Conservation (phyloP, 129 eudicot genomes). For the Kitagawia praeruptora region DNA sequence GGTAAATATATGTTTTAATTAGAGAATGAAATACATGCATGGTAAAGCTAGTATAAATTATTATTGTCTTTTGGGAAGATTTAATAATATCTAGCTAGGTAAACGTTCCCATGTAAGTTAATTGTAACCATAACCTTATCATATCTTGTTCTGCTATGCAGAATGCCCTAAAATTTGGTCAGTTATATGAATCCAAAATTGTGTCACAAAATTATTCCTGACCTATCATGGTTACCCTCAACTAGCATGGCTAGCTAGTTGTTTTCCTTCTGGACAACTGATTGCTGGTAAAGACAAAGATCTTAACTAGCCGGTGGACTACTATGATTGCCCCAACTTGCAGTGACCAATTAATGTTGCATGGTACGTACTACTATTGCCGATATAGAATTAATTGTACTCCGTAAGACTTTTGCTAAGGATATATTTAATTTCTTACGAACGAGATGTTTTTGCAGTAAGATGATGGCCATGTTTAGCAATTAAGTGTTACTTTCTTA, state of each 20-base stretch:
- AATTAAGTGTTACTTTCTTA: too few species aligned
- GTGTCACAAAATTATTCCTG: constrained; percentile 1
- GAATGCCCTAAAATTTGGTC: background rate
- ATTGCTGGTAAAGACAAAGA: background rate
- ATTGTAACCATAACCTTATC: background rate
- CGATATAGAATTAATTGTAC: too few species aligned
- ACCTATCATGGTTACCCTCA: constrained; percentile 1
- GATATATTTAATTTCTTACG: too few species aligned
- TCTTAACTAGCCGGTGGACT: background rate
- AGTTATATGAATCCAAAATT: background rate
- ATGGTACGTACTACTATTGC: background rate
- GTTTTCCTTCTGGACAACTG: constrained; percentile 1
- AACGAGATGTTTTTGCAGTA: too few species aligned
- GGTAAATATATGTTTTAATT: too few species aligned
- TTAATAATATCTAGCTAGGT: background rate
- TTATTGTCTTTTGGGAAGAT: background rate
- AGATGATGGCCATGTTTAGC: too few species aligned
- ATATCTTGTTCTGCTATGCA: background rate
- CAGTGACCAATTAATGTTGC: background rate
- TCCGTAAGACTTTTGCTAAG: too few species aligned
- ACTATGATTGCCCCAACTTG: background rate
- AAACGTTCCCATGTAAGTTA: background rate
- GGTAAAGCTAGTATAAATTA: background rate
- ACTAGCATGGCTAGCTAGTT: background rate
- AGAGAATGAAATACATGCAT: too few species aligned